phyloP scores from a whole-genome alignment of 2,329 filamentous ascomycete species.

The Trichophyton benhamiae region DNA sequence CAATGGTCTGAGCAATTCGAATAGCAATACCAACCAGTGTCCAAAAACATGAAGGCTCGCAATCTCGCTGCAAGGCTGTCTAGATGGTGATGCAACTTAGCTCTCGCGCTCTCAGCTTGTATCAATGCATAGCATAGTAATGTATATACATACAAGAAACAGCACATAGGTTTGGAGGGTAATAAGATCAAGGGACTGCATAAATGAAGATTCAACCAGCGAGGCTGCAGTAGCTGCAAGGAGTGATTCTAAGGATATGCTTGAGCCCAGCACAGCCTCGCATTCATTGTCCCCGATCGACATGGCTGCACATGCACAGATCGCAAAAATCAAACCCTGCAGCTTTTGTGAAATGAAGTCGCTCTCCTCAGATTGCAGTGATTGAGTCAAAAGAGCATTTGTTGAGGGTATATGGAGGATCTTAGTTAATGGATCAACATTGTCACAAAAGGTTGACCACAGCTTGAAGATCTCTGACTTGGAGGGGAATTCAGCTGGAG shows the following conservation, averaged over 20 bases:
- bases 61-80: not conserved
- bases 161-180: slow-evolving; percentile 36
- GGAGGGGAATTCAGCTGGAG: not conserved
- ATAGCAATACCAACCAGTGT: slow-evolving; percentile 50
- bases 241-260: not conserved
- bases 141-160: slow-evolving; percentile 24
- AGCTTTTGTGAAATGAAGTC: not conserved
- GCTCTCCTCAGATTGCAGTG: not conserved
- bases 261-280: slow-evolving; percentile 20
- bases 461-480: not conserved
- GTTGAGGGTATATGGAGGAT: slow-evolving; percentile 59
- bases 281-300: slow-evolving; percentile 28
- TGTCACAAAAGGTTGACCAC: not conserved
- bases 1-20: slow-evolving; percentile 55
- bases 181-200: slow-evolving; percentile 32
- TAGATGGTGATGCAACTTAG: not conserved
- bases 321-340: slow-evolving; percentile 18
- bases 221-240: not conserved
- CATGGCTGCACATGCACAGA: slow-evolving; percentile 17
- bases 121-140: not conserved
- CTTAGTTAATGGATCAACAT: slow-evolving; percentile 60
- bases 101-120: not conserved
- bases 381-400: slow-evolving; percentile 33
- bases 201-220: slow-evolving; percentile 29
- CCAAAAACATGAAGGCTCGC: slow-evolving; percentile 6